These are phyloP conservation scores for Fusarium udum DNA, from an alignment of 2,329 filamentous ascomycete genomes.

Conservation along the genomic window DNA sequence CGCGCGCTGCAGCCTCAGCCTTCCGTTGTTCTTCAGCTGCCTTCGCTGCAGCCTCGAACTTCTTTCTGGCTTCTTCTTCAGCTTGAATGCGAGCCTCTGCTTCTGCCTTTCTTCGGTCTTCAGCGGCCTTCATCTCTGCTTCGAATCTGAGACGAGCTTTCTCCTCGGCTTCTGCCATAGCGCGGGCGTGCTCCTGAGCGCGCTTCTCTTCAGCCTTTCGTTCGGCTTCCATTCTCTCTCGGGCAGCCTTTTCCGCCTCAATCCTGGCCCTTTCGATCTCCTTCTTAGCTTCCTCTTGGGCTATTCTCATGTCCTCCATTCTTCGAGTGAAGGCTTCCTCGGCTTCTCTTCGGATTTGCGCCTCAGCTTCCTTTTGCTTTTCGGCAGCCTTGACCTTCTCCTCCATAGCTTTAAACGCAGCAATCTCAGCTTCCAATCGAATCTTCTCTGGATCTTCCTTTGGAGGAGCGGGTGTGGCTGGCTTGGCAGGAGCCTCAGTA, in stretches of 20 bases:
- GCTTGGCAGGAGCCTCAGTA: constrained; percentile 50
- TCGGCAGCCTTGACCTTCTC: constrained; percentile 58
- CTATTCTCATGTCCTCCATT: constrained; percentile 42
- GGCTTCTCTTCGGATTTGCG: constrained; percentile 57
- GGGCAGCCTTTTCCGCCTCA: constrained; percentile 55
- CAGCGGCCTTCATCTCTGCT: constrained; percentile 55
- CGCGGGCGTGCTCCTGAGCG: constrained; percentile 57
- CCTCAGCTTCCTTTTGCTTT: constrained; percentile 55
- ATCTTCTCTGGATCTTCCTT: constrained; percentile 67
- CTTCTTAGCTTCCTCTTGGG: constrained; percentile 48
- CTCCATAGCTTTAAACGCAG: constrained; percentile 58
- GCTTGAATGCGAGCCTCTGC: constrained; percentile 57
- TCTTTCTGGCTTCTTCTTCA: constrained; percentile 56
- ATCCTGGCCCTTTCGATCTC: constrained; percentile 46
- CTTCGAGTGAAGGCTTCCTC: constrained; percentile 52
- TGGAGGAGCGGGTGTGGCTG: constrained; percentile 51
- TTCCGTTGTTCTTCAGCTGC: constrained; percentile 47
- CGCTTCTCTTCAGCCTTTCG: constrained; percentile 40
- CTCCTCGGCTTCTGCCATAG: constrained; percentile 56
- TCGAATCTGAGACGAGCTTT: constrained; percentile 59
- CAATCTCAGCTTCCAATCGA: constrained; percentile 68
- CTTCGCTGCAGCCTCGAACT: constrained; percentile 56
- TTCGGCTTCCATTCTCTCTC: constrained; percentile 56
- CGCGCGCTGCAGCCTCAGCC: constrained; percentile 33
- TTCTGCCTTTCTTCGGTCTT: constrained; percentile 56